Evolutionary conservation across 2,329 filamentous ascomycete genomes (phyloP), one percentile per base, ranked within the genome.

Genomic region (Colletotrichum nymphaeae): DNA sequence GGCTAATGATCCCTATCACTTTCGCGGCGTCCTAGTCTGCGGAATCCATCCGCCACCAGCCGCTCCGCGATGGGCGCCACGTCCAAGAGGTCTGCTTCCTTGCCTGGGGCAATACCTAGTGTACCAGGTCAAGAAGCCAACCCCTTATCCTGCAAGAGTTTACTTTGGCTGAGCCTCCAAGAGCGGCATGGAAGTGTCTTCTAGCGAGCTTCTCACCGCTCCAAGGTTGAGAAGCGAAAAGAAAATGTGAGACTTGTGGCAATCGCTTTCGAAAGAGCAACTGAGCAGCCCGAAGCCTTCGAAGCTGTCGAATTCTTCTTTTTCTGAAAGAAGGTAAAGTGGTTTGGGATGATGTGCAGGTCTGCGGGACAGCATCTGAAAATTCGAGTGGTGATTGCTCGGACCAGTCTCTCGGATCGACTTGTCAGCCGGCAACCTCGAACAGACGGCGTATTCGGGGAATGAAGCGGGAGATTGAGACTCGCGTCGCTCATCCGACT

Each of bases 11-110:
- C 30, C 42, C 42, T 37, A 26, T 57, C 46, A 35, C 32, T 53
- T 59, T 65, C 56, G 66, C 46, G 24, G 57, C n/a, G 59, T 65
- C 49, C 56, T n/a, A 52, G 26, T 24, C 37, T 52, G 69, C 72
- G 63, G 60, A 71, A 63, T 58, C 62, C 57, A 49, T 46, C 56
- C 56, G 63, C 63, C 63, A 67, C 56, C 32, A 60, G 24, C 32
- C 42, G 63, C 35, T 64, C 42, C 53, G 59, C 52, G 59, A 62
- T 24, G 46, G n/a, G 59, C n/a, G 46, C n/a, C 66, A 26, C 56
- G 63, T n/a, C 28, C 11, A 35, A 19, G 56, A 28, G 24, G 59
- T n/a, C 19, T 49, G 26, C 19, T 53, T 32, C 7, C 30, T 52
- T n/a, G 46, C 37, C 19, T 42, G 60, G 42, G 35, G 37, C 16